Conservation (phyloP, 2,329 filamentous ascomycete genomes). For the Blumeria graminis region DNA sequence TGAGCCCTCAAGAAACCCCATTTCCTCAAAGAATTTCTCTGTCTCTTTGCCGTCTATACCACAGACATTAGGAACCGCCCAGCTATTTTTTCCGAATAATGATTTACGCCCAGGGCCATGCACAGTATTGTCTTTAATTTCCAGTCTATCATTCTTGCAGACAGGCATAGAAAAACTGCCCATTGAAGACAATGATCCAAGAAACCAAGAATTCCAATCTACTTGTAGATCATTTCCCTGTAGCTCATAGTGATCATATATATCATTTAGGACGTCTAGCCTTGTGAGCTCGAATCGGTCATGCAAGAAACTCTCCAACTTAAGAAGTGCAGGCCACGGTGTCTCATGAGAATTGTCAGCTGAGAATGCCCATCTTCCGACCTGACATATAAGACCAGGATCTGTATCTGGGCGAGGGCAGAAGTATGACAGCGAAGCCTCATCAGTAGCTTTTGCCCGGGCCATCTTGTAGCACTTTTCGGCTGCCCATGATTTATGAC, state of each 20-base stretch:
- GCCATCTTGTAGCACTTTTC: not conserved
- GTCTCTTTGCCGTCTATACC: not conserved
- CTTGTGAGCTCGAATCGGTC: not conserved
- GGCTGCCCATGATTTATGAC: not conserved
- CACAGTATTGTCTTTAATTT: not conserved
- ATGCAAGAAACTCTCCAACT: not conserved
- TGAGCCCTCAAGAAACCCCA: not conserved
- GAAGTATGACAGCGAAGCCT: not conserved
- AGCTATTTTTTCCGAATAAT: not conserved
- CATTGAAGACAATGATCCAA: not conserved
- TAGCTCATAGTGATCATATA: not conserved
- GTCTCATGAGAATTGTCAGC: not conserved
- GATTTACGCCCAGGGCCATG: not conserved
- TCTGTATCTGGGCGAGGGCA: not conserved
- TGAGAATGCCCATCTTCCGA: not conserved
- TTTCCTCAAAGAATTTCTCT: not conserved
- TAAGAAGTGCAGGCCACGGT: not conserved
- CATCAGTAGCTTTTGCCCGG: not conserved
- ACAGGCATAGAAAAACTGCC: not conserved
- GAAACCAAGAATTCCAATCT: not conserved
- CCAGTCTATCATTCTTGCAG: not conserved
- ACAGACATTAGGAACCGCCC: not conserved
- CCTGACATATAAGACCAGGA: not conserved
- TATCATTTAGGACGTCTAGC: not conserved
- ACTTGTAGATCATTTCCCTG: not conserved